Base-by-base conservation (phyloP, 805 yeast species). In the Candida maris region DNA sequence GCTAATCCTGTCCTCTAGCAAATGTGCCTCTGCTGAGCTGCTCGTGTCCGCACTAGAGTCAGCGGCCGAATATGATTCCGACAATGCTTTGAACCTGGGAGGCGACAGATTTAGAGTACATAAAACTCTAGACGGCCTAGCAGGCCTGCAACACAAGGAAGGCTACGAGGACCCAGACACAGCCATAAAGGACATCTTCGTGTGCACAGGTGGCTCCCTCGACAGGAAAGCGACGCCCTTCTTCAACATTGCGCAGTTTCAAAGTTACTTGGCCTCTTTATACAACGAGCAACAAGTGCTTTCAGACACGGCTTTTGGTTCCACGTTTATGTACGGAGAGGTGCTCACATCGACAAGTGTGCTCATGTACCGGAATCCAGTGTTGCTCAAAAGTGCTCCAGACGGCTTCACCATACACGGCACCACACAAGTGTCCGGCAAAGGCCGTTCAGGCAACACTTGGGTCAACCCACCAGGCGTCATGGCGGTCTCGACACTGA, bases 391-490 rank as follows among this genome's bases (percentile, higher is more conserved):
- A 6, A 51, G 64, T 23, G 57, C 85, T 19, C 96, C 96, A 1
- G 69, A 78, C 19, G 96, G 96, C 0, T 72, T 79, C 8, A 67
- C 78, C 1, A 59, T 81, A 8, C 71, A 79, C 3, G 96, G 95
- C 1, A 80, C 89, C 1, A 75, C 83, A 3, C 99, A 93, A 59
- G 81, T 86, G 1, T 74, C 87, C 0, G 99, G 98, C 1, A 70
- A 91, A 32, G 99, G 99, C 3, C 75, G 99, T 38, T 95, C 97
- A 12, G 94, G 93, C 1, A 93, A 93, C 47, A 80, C 79, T 2
- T 93, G 98, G 98, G 81, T 93, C 17, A 89, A 86, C 48, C 99
- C 99, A 3, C 71, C 74, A 17, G 99, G 99, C 8, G 94, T 88
- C 1, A 62, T 87, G 59, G 95, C 97, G 0, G 75, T 79, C 5